Base-by-base conservation (phyloP, 2,329 filamentous ascomycete species). In the Xylogone sp. region DNA sequence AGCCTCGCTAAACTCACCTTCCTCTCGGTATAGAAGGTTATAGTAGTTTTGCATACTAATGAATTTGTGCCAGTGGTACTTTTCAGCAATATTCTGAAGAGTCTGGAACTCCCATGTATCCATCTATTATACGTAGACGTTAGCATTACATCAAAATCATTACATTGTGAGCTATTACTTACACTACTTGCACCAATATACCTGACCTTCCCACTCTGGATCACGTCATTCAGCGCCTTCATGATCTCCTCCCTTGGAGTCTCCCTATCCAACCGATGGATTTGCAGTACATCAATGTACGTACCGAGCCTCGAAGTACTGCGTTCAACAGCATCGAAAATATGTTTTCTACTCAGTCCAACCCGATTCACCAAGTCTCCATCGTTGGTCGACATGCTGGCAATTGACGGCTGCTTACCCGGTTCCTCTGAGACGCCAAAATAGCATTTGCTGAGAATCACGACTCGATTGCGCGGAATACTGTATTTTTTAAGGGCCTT, bases 371-470 rank as follows among this genome's bases (percentile, higher is more conserved):
- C 74, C 57, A 69, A 60, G 0, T 66, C 67, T 8, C 70, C 72
- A 55, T 76, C 72, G 51, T 76, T 75, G 8, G 54, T 55, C 57
- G 5, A 31, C 8, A 13, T 8, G 7, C 54, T 49, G 0, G 64
- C 59, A 42, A 74, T 71, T 1, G 64, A 51, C 3, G 69, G 67
- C 10, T 70, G 63, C 3, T 62, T 62, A 19, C 69, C 27, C n/a
- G n/a, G n/a, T 22, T 67, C 68, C 10, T 65, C 62, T 42, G 62
- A 53, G 43, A 82, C 76, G 27, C 74, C 73, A 34, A 75, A 76
- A 63, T 75, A 83, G 65, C 78, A 82, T 70, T 88, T 88, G 22
- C 78, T 82, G 56, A 88, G 68, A 60, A 89, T 81, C 21, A 87
- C 78, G 45, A 89, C 71, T 56, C 82, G 82, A 54, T 77, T 70